Base-by-base conservation (phyloP, 441 rosid genomes). In the Lepidium campestre region DNA sequence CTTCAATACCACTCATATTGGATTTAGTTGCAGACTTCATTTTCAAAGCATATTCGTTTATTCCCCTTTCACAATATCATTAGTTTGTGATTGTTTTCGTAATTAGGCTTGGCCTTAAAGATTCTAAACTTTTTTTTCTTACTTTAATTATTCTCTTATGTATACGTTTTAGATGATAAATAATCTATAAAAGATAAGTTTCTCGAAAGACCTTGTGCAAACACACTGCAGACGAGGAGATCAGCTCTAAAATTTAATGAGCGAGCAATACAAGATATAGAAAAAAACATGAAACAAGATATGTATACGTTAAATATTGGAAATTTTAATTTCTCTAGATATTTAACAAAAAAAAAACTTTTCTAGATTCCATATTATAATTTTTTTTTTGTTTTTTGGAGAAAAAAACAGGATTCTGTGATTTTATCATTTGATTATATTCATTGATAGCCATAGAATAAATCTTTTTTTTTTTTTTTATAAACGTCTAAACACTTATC, bases 11-110 rank as follows among this genome's bases (percentile, higher is more conserved):
- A 71, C 65, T 71, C 25, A 56, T 14, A 10, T 65, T 65, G 62
- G 53, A 58, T 65, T 65, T 65, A 23, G n/a, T 20, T 58, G 61
- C 31, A 50, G 15, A 58, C 18, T 59, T 50, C 49, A 2, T 62
- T 66, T 59, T 66, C 72, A 59, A 58, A 72, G 71, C 56, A 66
- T 72, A 66, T 72, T 66, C 71, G 41, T 66, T 50, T 52, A 58
- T 66, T 72, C 66, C 45, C 1, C 19, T n/a, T n/a, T 37, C 55
- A 14, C 69, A 17, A 29, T 65, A 56, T 15, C 35, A 46, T 66
- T 70, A 25, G 19, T 53, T 63, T 45, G 50, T 46, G 23, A 37
- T 36, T 46, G 20, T 39, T 56, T 49, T 29, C 9, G 59, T 47
- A 34, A 25, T 19, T 35, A 57, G 15, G 62, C 12, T 39, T 48